Evolutionary conservation across 371 early-diverging fungal genomes (phyloP).

Genomic region (Mortierella sp.): DNA sequence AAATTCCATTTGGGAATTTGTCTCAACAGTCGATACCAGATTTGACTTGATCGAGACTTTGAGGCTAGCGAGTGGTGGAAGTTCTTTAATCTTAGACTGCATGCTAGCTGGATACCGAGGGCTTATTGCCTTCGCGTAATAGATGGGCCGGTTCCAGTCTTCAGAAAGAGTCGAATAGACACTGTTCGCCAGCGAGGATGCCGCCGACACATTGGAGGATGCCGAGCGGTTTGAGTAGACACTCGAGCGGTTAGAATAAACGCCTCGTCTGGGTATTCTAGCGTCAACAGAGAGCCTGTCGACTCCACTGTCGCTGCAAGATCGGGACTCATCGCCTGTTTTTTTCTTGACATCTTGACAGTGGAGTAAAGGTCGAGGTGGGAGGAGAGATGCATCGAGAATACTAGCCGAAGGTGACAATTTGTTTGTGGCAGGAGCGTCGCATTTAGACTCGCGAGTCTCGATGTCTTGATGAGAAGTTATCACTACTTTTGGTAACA

Average conservation of each 20-base stretch:
- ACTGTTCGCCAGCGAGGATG: conserved; percentile 26
- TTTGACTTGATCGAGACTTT: neutral
- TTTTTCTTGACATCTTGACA: neutral
- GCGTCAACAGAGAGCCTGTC: neutral
- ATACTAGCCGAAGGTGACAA: neutral
- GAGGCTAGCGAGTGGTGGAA: conserved; percentile 12
- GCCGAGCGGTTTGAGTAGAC: neutral
- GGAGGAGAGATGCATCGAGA: neutral
- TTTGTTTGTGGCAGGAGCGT: neutral
- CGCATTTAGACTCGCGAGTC: too few species aligned
- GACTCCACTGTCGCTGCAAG: neutral
- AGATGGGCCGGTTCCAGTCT: conserved; percentile 32
- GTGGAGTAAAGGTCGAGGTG: neutral
- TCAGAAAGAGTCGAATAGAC: conserved; percentile 36
- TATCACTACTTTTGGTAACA: neutral
- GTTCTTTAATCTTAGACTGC: conserved; percentile 7
- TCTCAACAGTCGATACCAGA: neutral
- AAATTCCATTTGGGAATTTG: neutral
- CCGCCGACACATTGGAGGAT: neutral
- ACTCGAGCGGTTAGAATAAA: neutral
- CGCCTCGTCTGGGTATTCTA: neutral
- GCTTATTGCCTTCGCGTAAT: conserved; percentile 30
- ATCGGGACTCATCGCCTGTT: neutral
- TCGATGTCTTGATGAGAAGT: neutral
- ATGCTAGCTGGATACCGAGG: conserved; percentile 21